Percentiles rank a stretch among this genome's conserved stretches.
Conservation (phyloP, 2,329 filamentous ascomycete genomes). For the Alternaria triticimaculans region DNA sequence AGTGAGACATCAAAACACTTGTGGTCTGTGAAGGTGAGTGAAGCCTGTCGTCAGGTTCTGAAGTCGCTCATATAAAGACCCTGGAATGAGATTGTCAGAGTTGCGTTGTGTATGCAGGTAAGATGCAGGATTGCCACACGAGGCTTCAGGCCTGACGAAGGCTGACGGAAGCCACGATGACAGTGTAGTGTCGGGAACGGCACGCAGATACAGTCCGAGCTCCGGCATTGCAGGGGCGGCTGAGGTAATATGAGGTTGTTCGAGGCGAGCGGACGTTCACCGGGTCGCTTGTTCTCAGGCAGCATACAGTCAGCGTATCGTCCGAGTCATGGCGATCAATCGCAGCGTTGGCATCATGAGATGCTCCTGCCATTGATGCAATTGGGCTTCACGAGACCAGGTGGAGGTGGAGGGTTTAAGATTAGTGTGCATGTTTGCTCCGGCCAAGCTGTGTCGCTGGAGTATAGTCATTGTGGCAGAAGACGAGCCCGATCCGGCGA, state of each 20-base stretch:
- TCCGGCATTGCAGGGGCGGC: neutral
- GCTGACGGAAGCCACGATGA: neutral
- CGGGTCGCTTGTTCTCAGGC: neutral
- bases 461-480: neutral
- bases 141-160: neutral
- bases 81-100: neutral
- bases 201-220: neutral
- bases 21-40: neutral
- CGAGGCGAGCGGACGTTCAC: neutral
- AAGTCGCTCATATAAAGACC: neutral
- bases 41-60: neutral
- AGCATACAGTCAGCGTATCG: neutral
- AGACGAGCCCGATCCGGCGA: neutral
- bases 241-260: slow-evolving; percentile 1
- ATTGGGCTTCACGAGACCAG: neutral
- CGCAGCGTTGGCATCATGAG: neutral
- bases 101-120: neutral
- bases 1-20: neutral
- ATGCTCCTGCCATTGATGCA: neutral
- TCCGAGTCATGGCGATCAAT: neutral
- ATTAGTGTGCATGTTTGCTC: neutral
- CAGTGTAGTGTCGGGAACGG: neutral
- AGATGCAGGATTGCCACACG: neutral
- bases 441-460: neutral
- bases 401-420: neutral